Percentiles rank a stretch among this genome's conserved stretches.
Evolutionary conservation across 805 yeast species (phyloP).

Genomic region (Candida maesae): DNA sequence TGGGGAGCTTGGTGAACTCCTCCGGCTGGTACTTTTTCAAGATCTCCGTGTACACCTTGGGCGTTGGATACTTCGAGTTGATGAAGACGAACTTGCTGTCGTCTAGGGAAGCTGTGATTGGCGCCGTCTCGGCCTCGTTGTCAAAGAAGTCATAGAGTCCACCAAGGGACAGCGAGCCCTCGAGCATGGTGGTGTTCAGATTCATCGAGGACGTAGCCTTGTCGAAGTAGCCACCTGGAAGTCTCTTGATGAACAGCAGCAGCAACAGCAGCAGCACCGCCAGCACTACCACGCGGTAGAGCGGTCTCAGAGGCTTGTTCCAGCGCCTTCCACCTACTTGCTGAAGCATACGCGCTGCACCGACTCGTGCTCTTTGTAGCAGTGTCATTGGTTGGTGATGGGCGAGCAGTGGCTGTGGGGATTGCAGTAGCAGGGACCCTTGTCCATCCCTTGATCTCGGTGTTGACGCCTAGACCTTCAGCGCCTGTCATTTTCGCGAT

Average conservation of each 20-base stretch:
- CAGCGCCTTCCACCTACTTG: background rate
- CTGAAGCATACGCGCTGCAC: background rate
- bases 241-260: background rate
- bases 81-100: conserved; percentile 16
- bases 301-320: conserved; percentile 1
- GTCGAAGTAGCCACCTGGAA: background rate
- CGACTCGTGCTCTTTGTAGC: background rate
- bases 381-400: background rate
- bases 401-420: too few relatives aligned
- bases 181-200: conserved; percentile 1
- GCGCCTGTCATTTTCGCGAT: too few relatives aligned
- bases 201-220: background rate
- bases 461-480: too few relatives aligned
- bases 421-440: too few relatives aligned
- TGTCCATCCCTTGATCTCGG: too few relatives aligned
- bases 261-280: background rate
- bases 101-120: background rate
- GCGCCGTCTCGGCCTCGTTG: background rate
- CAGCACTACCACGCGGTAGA: background rate
- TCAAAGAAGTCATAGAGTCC: conserved; percentile 8
- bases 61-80: conserved; percentile 21
- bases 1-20: conserved; percentile 12
- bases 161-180: background rate
- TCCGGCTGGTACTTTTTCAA: conserved; percentile 16
- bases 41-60: conserved; percentile 20